These are phyloP conservation scores for Thermochaetoides thermophila DNA, from an alignment of 495 filamentous ascomycete species.

Conservation along the genomic window DNA sequence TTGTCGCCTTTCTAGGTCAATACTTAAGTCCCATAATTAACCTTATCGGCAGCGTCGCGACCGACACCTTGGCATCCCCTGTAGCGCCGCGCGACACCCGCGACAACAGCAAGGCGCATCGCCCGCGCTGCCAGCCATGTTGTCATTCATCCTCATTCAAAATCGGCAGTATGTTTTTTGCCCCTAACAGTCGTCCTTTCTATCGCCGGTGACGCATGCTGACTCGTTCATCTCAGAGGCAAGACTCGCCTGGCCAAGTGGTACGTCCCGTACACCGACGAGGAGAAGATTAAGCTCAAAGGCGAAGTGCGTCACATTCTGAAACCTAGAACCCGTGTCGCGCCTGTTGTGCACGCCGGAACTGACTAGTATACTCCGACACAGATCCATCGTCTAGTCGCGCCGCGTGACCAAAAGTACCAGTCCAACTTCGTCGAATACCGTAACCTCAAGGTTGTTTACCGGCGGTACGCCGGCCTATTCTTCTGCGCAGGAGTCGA, in stretches of 20 bases:
- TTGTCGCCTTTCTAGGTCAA: background rate
- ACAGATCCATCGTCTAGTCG: slow-evolving; percentile 90
- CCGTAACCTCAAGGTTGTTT: slow-evolving; percentile 85
- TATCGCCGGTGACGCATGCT: background rate
- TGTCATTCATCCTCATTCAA: slow-evolving; percentile 93
- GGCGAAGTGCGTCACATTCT: slow-evolving; percentile 44
- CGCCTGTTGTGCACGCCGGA: too few species aligned
- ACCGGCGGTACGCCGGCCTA: slow-evolving; percentile 88
- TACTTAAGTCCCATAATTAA: background rate
- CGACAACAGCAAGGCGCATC: slow-evolving; percentile 4
- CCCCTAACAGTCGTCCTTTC: background rate
- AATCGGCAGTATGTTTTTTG: slow-evolving; percentile 63
- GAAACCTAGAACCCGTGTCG: slow-evolving; percentile 1
- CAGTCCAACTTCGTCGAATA: slow-evolving; percentile 99
- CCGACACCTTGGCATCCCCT: background rate
- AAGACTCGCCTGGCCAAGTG: slow-evolving; percentile 98
- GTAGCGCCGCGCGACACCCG: slow-evolving; percentile 3
- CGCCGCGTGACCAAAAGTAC: slow-evolving; percentile 96
- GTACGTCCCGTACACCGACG: slow-evolving; percentile 95
- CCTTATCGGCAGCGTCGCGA: background rate
- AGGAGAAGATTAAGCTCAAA: slow-evolving; percentile 92
- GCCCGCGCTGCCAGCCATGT: slow-evolving; percentile 25
- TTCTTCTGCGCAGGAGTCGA: slow-evolving; percentile 99
- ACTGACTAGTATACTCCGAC: too few species aligned
- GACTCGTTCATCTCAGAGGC: slow-evolving; percentile 43